These are phyloP conservation scores for Meripilus lineatus DNA, from an alignment of 1,284 basidiomycete genomes.

Conservation along the genomic window DNA sequence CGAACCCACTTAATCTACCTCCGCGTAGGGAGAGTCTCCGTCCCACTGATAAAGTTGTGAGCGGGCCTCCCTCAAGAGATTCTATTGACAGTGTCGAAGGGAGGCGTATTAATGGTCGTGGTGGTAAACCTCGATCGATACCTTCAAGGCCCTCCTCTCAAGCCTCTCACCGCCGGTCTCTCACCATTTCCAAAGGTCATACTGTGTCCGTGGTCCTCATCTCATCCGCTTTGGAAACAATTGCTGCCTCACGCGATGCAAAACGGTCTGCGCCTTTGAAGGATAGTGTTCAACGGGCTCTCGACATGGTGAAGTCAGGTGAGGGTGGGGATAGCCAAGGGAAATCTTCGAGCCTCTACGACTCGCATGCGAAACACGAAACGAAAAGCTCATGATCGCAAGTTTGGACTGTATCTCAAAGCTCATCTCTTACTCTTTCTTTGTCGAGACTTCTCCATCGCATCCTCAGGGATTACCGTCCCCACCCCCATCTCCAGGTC, in stretches of 20 bases:
- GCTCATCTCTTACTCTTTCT: constrained; percentile 94
- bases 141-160: constrained; percentile 21
- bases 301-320: constrained; percentile 77
- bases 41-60: not conserved
- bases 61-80: constrained; percentile 5
- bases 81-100: constrained; percentile 14
- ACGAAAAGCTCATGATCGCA: constrained; percentile 89
- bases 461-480: constrained; percentile 39
- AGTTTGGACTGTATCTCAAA: constrained; percentile 96
- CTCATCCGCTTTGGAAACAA: constrained; percentile 82
- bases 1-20: constrained; percentile 5
- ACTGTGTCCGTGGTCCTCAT: constrained; percentile 77
- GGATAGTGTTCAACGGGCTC: constrained; percentile 77
- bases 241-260: constrained; percentile 86
- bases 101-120: constrained; percentile 18
- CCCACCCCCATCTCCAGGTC: constrained; percentile 67
- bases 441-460: constrained; percentile 59
- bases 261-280: constrained; percentile 77
- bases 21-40: constrained; percentile 5
- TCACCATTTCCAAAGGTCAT: constrained; percentile 68
- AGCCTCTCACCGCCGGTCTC: constrained; percentile 46
- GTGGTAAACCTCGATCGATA: constrained; percentile 1
- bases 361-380: constrained; percentile 89
- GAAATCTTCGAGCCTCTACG: constrained; percentile 92
- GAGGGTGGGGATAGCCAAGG: constrained; percentile 68